Conservation (phyloP, 2,329 filamentous ascomycete species). For the Verticillium isaacii region DNA sequence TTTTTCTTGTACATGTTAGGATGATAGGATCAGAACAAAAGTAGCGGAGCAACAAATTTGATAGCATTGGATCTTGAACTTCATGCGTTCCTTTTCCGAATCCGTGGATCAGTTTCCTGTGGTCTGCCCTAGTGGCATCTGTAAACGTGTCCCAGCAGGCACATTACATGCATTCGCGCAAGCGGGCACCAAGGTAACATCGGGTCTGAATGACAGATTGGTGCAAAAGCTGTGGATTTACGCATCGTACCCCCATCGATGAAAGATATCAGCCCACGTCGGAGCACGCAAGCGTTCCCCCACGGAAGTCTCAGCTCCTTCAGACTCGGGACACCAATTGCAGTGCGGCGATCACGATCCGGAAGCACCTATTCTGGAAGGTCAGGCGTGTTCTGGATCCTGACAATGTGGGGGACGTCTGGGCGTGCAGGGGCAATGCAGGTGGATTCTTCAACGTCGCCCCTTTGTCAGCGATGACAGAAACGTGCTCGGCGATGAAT, state of each 20-base stretch:
- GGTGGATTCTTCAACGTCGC: background rate
- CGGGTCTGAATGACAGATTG: background rate
- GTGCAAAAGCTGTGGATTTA: background rate
- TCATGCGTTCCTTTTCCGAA: background rate
- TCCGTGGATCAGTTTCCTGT: background rate
- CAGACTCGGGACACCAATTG: background rate
- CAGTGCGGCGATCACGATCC: background rate
- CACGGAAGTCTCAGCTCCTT: background rate
- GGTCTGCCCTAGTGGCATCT: background rate
- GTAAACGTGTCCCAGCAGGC: background rate
- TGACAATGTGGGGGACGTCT: background rate
- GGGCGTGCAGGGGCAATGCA: background rate
- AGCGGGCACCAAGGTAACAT: background rate
- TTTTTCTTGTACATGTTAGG: background rate
- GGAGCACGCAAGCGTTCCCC: background rate
- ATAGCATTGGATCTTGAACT: background rate
- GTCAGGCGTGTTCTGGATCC: background rate
- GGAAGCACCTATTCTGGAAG: background rate
- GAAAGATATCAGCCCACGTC: background rate
- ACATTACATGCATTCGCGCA: background rate
- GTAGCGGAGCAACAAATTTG: background rate
- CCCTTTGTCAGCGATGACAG: background rate
- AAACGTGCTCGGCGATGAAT: background rate
- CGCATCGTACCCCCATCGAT: background rate
- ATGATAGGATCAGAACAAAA: background rate